These are phyloP conservation scores for Saturnispora ahearnii DNA, from an alignment of 805 yeast genomes.

Conservation along the genomic window DNA sequence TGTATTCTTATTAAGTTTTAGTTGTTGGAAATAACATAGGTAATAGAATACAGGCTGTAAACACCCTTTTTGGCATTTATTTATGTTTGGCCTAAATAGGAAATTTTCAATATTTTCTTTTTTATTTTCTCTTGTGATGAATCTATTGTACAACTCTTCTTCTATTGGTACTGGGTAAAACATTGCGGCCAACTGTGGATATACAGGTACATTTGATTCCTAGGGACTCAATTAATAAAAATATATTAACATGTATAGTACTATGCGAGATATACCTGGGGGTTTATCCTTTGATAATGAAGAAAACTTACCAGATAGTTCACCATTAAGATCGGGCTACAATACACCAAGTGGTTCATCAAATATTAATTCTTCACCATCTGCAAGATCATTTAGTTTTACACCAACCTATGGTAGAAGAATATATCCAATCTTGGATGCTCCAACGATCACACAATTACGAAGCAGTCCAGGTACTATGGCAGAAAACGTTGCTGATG, in stretches of 20 bases:
- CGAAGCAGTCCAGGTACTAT: conserved; percentile 1
- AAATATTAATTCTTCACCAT: conserved; percentile 16
- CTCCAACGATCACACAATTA: conserved; percentile 5
- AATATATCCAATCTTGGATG: conserved; percentile 21
- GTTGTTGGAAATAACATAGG: too few species aligned
- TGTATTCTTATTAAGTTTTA: too few species aligned
- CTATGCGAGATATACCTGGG: conserved; percentile 6
- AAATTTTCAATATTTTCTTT: not conserved
- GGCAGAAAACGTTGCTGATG: conserved; percentile 17
- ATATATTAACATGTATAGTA: not conserved
- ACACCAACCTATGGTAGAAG: conserved; percentile 25
- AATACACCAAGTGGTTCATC: conserved; percentile 2
- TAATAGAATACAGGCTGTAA: too few species aligned
- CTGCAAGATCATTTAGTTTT: conserved; percentile 22
- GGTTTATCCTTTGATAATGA: not conserved
- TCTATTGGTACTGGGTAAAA: not conserved
- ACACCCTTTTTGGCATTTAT: not conserved
- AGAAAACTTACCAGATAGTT: not conserved
- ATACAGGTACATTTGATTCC: too few species aligned
- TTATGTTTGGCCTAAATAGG: conserved; percentile 5
- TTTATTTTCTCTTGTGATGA: not conserved
- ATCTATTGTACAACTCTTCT: not conserved
- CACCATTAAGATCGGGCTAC: conserved; percentile 4
- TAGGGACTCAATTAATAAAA: not conserved
- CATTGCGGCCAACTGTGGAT: not conserved